Evolutionary conservation across 2,329 filamentous ascomycete genomes (phyloP), one percentile per base, ranked within the genome.

Genomic region (Xylaria sp.): DNA sequence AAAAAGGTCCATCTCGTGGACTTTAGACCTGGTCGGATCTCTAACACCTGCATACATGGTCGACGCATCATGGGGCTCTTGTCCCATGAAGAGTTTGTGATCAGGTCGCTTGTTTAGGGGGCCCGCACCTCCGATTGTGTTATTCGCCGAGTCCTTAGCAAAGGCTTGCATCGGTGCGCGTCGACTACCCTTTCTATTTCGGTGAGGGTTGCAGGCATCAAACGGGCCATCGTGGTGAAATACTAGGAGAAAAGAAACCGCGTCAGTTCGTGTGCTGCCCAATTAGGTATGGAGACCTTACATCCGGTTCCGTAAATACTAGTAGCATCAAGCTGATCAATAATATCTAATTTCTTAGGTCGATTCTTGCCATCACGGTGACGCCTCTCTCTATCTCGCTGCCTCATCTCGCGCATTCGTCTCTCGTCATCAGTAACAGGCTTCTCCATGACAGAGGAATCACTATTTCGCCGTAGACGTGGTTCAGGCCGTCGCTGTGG

Each of bases 211-310:
- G 78, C 96, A 92, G 22, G 96, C 96, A 79, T 99, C 96, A 75
- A 97, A 99, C 4, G 96, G 96, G 0, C 96, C 96, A 75, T 98
- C 96, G 76, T 99, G 96, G 75, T 99, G 96, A 81, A 98, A 97
- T 72, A 97, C 94, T 97, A 50, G 13, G 15, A 6, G 27, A 31
- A 6, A 50, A 22, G 7, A 22, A 20, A 39, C 38, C 66, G 7
- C 63, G 67, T 69, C 56, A 62, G 61, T 22, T 20, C 42, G 2
- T 42, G 11, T 53, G 47, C 47, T 58, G 7, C 13, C 11, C 7
- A 27, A 25, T 2, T 20, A 66, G 31, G 68, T 44, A 49, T 33
- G n/a, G 9, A 4, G 27, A 54, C 89, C 92, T 81, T 84, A 96
- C 93, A 83, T 80, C 95, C 94, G 74, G 92, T 93, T 64, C 96